Evolutionary conservation across 2,329 filamentous ascomycete genomes (phyloP).

Genomic region (Aspergillus viridinutans): DNA sequence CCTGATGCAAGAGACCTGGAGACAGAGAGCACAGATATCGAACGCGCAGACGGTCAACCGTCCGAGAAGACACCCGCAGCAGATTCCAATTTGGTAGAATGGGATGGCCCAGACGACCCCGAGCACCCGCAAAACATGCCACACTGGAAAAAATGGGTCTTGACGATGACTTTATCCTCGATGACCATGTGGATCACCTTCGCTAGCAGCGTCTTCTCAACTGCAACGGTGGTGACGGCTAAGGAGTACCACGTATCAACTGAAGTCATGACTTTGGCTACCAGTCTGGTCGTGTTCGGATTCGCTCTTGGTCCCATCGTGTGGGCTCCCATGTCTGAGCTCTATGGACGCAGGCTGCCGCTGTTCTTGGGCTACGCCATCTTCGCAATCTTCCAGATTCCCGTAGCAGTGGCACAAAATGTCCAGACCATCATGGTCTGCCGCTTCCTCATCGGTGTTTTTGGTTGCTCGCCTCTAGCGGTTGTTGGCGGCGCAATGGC

Average conservation of each 20-base stretch:
- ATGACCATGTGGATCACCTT: conserved; percentile 47
- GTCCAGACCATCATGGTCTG: conserved; percentile 52
- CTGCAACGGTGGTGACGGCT: conserved; percentile 39
- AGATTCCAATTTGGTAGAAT: conserved; percentile 30
- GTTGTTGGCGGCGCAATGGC: conserved; percentile 48
- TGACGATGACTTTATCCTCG: conserved; percentile 27
- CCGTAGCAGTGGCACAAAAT: conserved; percentile 52
- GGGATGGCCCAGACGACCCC: conserved; percentile 30
- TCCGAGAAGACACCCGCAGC: conserved; percentile 8
- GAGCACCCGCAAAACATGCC: conserved; percentile 31
- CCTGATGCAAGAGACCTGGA: conserved; percentile 5
- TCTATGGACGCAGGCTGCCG: conserved; percentile 49
- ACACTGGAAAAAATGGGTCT: conserved; percentile 37
- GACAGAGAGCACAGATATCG: conserved; percentile 9
- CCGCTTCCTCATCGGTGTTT: conserved; percentile 52
- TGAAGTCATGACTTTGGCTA: conserved; percentile 40
- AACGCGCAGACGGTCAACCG: conserved; percentile 6
- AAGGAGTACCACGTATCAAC: conserved; percentile 41
- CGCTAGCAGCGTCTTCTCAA: conserved; percentile 44
- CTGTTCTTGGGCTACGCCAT: conserved; percentile 47
- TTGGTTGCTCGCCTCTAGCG: conserved; percentile 49
- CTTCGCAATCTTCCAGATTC: conserved; percentile 54
- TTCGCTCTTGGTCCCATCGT: conserved; percentile 53
- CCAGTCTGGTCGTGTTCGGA: conserved; percentile 44
- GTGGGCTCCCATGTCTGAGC: conserved; percentile 45